Evolutionary conservation across 2,329 filamentous ascomycete genomes (phyloP), one percentile per base, ranked within the genome.

Genomic region (Dactylellina leptospora): DNA sequence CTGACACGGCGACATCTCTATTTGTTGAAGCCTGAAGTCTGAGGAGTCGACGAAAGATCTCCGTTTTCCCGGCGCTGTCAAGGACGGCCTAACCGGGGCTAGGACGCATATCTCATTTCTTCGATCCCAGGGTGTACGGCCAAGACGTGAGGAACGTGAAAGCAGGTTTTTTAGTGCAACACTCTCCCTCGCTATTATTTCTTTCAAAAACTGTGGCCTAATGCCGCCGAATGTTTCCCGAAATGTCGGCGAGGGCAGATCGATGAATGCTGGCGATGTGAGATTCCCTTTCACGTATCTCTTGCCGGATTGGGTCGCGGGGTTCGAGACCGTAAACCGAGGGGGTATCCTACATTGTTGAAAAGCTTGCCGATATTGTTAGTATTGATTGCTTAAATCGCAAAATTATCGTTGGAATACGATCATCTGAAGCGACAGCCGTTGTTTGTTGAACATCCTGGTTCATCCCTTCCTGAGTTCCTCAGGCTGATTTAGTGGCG

Each of bases 341-440:
- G n/a, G n/a, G n/a, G n/a, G n/a, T n/a, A n/a, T n/a, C n/a, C n/a
- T n/a, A n/a, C n/a, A n/a, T n/a, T n/a, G n/a, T n/a, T n/a, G n/a
- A n/a, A n/a, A n/a, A 30, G 53, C 50, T 64, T 58, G 50, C 50
- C 42, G 61, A 27, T 50, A 27, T 50, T 18, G 42, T 56, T 55
- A 11, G 36, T 16, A 40, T 64, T 53, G 48, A 53, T 53, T 38
- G 48, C 30, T 38, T 20, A 16, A 48, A 10, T 6, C 6, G 20
- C n/a, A 45, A 22, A 8, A 33, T 33, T 28, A n/a, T 36, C 36
- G n/a, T 30, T 30, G 20, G 16, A 38, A 53, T 28, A 53, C 36
- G 36, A 40, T 36, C 10, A 11, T 38, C 48, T 28, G 38, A 53
- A 38, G 11, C 28, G 48, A 53, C 38, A n/a, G 16, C 10, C 51